phyloP scores from a whole-genome alignment of 192 early-diverging fungal species.

The Gorgonomyces haynaldii region DNA sequence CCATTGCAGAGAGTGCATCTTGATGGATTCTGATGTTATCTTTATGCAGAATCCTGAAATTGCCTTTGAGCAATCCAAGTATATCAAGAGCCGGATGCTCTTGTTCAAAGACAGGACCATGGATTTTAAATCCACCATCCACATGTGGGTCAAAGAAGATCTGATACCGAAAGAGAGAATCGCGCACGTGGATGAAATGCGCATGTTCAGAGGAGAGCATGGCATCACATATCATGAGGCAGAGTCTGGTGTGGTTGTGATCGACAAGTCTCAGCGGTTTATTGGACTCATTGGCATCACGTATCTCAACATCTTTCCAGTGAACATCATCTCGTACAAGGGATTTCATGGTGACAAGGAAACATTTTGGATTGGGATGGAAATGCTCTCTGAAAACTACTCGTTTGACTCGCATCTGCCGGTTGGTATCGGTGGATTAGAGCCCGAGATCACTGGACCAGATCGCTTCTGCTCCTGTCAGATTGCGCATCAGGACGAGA shows the following conservation, averaged over 20 bases:
- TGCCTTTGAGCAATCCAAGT: slow-evolving; percentile 29
- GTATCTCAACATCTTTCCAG: neutral
- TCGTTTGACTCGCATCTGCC: slow-evolving; percentile 37
- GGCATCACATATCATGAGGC: slow-evolving; percentile 46
- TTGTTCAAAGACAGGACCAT: slow-evolving; percentile 50
- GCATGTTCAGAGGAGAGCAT: slow-evolving; percentile 23
- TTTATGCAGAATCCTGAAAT: slow-evolving; percentile 47
- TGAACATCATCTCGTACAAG: neutral
- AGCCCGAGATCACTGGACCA: no score
- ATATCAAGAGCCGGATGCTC: slow-evolving; percentile 31
- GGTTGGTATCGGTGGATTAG: slow-evolving; percentile 32
- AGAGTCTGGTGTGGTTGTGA: slow-evolving; percentile 53
- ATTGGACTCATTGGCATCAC: slow-evolving; percentile 35
- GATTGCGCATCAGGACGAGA: slow-evolving; percentile 10
- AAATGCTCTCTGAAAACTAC: slow-evolving; percentile 45
- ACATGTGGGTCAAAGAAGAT: no score
- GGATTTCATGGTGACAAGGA: slow-evolving; percentile 47
- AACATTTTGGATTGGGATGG: slow-evolving; percentile 55
- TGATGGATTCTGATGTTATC: slow-evolving; percentile 61
- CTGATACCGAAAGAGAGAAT: slow-evolving; percentile 32
- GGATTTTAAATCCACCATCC: no score
- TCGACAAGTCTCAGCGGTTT: slow-evolving; percentile 39
- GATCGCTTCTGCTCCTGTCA: slow-evolving; percentile 2
- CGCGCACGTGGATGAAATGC: slow-evolving; percentile 19
- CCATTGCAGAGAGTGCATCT: slow-evolving; percentile 46